These are phyloP conservation scores for Physcia stellaris DNA, from an alignment of 495 filamentous ascomycete species.

Conservation along the genomic window DNA sequence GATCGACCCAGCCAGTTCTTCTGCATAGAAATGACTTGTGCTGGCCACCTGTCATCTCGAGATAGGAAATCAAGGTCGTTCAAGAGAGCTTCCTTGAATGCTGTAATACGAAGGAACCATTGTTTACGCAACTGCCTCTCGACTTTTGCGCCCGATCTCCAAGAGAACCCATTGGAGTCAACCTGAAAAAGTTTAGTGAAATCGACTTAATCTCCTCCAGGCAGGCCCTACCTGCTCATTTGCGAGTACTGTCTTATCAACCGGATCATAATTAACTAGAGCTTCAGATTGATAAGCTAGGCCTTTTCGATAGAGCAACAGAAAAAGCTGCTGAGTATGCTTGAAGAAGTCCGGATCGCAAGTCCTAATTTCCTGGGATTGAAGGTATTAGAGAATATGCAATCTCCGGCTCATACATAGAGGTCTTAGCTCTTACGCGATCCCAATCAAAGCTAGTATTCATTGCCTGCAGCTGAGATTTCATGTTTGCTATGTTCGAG, in stretches of 20 bases:
- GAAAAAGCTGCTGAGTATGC: constrained; percentile 76
- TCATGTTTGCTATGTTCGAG: constrained; percentile 71
- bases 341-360: constrained; percentile 76
- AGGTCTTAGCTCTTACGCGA: no score
- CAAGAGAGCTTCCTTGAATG: constrained; percentile 60
- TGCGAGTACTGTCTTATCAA: constrained; percentile 78
- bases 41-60: constrained; percentile 56
- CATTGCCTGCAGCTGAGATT: constrained; percentile 62
- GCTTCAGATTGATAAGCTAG: constrained; percentile 70
- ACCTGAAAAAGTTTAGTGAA: constrained; percentile 30
- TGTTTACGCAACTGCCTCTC: constrained; percentile 69
- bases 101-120: constrained; percentile 80
- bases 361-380: constrained; percentile 62
- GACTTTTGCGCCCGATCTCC: constrained; percentile 78
- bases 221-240: constrained; percentile 53
- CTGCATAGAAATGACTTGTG: constrained; percentile 71
- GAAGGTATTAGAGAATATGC: not conserved
- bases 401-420: no score
- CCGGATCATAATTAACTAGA: constrained; percentile 78
- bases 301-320: constrained; percentile 54
- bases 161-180: constrained; percentile 67
- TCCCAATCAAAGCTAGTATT: constrained; percentile 74
- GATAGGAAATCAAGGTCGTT: constrained; percentile 54
- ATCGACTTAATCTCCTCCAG: not conserved
- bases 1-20: constrained; percentile 81